Percentiles rank a stretch among this genome's conserved stretches.
phyloP scores from a whole-genome alignment of 768 basidiomycete genomes.

The Pleurotus giganteus region DNA sequence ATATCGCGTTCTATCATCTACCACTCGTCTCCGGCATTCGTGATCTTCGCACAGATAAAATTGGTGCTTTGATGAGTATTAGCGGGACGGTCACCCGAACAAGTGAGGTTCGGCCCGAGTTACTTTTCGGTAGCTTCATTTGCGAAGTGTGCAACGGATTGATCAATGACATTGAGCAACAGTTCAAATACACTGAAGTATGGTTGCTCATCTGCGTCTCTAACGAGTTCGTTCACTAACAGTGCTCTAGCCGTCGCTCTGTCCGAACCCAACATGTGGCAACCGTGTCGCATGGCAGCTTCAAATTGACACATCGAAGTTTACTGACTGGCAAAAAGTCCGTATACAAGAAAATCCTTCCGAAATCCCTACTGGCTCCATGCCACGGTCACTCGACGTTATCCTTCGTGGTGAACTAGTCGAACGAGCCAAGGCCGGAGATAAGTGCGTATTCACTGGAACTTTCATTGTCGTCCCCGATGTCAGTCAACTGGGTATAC shows the following conservation, averaged over 20 bases:
- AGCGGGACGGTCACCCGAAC: constrained; percentile 97
- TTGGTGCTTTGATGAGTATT: constrained; percentile 92
- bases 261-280: constrained; percentile 92
- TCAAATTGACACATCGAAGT: constrained; percentile 93
- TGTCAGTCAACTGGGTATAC: constrained; percentile 92
- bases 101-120: constrained; percentile 94
- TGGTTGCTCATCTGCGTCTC: constrained; percentile 13
- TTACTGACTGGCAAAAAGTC: constrained; percentile 99
- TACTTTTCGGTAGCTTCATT: constrained; percentile 90
- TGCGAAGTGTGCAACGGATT: constrained; percentile 87
- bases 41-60: constrained; percentile 88
- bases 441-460: constrained; percentile 97
- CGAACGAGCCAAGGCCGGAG: constrained; percentile 98
- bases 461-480: constrained; percentile 99
- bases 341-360: constrained; percentile 98
- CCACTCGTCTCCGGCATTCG: constrained; percentile 94
- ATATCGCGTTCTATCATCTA: constrained; percentile 92
- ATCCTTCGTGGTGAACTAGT: constrained; percentile 94
- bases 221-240: constrained; percentile 11
- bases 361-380: constrained; percentile 97
- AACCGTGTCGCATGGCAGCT: constrained; percentile 91
- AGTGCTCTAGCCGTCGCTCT: constrained; percentile 72
- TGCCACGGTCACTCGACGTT: constrained; percentile 97
- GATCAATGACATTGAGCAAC: constrained; percentile 94
- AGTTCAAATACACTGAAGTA: constrained; percentile 99